Evolutionary conservation across 2,329 filamentous ascomycete genomes (phyloP).

Genomic region (Chlorencoelia australis): DNA sequence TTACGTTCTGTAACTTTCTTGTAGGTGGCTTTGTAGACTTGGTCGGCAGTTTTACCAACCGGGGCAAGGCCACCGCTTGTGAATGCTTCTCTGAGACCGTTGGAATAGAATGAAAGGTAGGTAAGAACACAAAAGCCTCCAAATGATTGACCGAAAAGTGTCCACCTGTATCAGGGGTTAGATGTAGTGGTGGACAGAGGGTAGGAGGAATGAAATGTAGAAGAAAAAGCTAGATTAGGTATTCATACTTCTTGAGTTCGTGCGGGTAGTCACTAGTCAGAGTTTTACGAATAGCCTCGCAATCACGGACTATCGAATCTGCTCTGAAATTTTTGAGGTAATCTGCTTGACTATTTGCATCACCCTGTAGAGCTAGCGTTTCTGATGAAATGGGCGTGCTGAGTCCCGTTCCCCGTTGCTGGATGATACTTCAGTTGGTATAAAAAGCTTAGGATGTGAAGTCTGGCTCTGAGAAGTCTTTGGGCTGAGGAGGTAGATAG

Average conservation of each 20-base stretch:
- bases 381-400: conserved; percentile 70
- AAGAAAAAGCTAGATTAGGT: no score
- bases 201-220: not conserved
- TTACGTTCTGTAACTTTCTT: conserved; percentile 63
- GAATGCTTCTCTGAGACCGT: conserved; percentile 73
- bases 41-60: conserved; percentile 57
- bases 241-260: conserved; percentile 62
- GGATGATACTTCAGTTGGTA: no score
- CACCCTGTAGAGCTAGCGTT: conserved; percentile 56
- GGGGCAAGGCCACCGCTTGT: conserved; percentile 77
- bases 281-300: conserved; percentile 71
- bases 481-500: no score
- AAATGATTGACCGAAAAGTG: conserved; percentile 81
- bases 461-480: no score
- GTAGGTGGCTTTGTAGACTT: conserved; percentile 67
- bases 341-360: conserved; percentile 57
- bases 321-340: conserved; percentile 82
- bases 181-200: no score
- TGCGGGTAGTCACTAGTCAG: conserved; percentile 61
- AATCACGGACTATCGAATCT: conserved; percentile 82
- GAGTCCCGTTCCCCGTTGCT: conserved; percentile 82
- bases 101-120: conserved; percentile 72
- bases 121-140: conserved; percentile 79
- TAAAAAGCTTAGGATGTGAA: no score
- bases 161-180: conserved; percentile 63